Conservation (phyloP, 1,284 basidiomycete genomes). For the Microbotryum silenes-acaulis region DNA sequence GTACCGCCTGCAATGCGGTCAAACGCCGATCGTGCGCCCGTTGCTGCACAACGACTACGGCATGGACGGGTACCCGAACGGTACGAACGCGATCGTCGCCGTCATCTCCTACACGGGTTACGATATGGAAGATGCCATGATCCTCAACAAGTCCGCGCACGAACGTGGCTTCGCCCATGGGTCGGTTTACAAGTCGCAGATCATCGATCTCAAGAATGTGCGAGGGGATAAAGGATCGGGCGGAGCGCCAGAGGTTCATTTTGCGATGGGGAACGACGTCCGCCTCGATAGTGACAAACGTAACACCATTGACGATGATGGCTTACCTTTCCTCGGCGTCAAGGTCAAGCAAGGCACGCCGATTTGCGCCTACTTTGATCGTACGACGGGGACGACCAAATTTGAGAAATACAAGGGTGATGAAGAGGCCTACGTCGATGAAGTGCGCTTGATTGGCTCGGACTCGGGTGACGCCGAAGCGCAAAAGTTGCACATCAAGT, state of each 20-base stretch:
- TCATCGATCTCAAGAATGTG: slow-evolving; percentile 79
- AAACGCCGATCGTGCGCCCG: slow-evolving; percentile 91
- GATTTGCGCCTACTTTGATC: slow-evolving; percentile 78
- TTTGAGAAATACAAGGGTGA: slow-evolving; percentile 97
- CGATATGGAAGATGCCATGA: slow-evolving; percentile 99
- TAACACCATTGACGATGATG: slow-evolving; percentile 71
- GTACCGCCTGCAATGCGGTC: slow-evolving; percentile 89
- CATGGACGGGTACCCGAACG: slow-evolving; percentile 98
- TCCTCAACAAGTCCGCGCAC: slow-evolving; percentile 96
- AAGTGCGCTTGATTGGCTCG: slow-evolving; percentile 81
- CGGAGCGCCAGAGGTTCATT: slow-evolving; percentile 49
- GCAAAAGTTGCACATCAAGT: slow-evolving; percentile 87
- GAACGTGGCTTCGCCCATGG: slow-evolving; percentile 97
- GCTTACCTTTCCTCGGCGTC: slow-evolving; percentile 71
- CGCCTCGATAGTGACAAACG: slow-evolving; percentile 52
- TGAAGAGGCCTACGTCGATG: slow-evolving; percentile 81
- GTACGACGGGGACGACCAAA: slow-evolving; percentile 71
- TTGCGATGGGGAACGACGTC: slow-evolving; percentile 77
- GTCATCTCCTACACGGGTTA: slow-evolving; percentile 99
- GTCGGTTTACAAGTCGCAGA: slow-evolving; percentile 91
- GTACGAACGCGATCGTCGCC: slow-evolving; percentile 95
- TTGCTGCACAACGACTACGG: slow-evolving; percentile 89
- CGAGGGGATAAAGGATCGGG: slow-evolving; percentile 47
- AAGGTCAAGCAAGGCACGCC: slow-evolving; percentile 67
- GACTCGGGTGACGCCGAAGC: slow-evolving; percentile 81